Percentiles rank a stretch among this genome's conserved stretches.
Conservation (phyloP, 306 rosid genomes). For the Malus fusca region DNA sequence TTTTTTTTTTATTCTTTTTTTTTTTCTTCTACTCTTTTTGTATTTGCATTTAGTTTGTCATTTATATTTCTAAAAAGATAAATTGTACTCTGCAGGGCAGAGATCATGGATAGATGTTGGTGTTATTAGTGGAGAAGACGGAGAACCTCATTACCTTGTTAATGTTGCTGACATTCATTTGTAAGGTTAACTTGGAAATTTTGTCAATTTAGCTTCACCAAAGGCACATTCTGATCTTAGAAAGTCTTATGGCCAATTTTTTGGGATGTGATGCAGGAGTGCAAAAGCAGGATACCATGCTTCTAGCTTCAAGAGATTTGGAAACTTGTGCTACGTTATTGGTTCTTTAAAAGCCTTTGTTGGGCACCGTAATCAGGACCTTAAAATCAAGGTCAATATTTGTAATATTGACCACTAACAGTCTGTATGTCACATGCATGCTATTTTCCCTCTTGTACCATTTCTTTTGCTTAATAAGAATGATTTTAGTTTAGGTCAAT, state of each 20-base stretch:
- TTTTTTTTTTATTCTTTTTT: neutral
- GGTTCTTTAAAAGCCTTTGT: conserved; percentile 89
- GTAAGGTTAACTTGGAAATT: conserved; percentile 53
- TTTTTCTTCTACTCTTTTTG: neutral
- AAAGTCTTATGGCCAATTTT: conserved; percentile 6
- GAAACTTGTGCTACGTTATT: conserved; percentile 79
- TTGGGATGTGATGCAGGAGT: conserved; percentile 51
- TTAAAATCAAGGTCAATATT: conserved; percentile 67
- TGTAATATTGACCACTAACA: neutral
- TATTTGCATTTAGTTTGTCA: conserved; percentile 13
- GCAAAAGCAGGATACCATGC: conserved; percentile 93
- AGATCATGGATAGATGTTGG: conserved; percentile 75
- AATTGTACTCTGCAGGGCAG: conserved; percentile 45
- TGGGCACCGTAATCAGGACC: conserved; percentile 72
- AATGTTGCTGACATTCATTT: conserved; percentile 93
- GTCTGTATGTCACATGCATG: neutral
- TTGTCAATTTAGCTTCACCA: conserved; percentile 9
- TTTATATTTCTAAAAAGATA: conserved; percentile 8
- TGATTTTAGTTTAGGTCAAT: conserved; percentile 47
- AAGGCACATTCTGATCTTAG: conserved; percentile 1
- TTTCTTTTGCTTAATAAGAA: neutral
- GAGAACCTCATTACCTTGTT: conserved; percentile 63
- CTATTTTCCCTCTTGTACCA: neutral
- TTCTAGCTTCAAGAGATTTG: conserved; percentile 77
- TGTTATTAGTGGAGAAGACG: conserved; percentile 48